Percentiles rank a stretch among this genome's conserved stretches.
Conservation (phyloP, 345 rosid genomes). For the Syzygium jambos region DNA sequence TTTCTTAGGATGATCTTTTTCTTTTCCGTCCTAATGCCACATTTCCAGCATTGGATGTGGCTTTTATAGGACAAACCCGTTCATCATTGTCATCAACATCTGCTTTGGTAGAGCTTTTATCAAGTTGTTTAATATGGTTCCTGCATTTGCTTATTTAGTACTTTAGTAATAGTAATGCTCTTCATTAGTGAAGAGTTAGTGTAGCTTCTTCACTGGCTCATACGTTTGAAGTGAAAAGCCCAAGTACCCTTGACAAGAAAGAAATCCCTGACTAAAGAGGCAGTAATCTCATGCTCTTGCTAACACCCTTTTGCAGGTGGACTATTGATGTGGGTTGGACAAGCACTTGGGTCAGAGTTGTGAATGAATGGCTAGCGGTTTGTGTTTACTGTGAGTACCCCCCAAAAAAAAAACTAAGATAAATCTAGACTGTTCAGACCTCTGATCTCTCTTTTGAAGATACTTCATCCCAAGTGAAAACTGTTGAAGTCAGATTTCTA, state of each 20-base stretch:
- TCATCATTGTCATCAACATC: not conserved
- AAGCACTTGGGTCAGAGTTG: slow-evolving; percentile 93
- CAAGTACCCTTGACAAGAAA: not conserved
- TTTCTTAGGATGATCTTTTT: not conserved
- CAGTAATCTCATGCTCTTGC: not conserved
- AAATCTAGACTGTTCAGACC: not conserved
- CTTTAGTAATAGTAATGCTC: not conserved
- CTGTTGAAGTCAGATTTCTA: not conserved
- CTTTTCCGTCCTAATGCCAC: not conserved
- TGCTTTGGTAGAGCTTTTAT: not conserved
- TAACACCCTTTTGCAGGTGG: slow-evolving; percentile 47
- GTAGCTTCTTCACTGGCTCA: not conserved
- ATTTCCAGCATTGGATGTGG: not conserved
- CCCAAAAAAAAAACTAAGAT: not conserved
- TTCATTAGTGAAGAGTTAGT: not conserved
- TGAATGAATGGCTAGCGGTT: slow-evolving; percentile 95
- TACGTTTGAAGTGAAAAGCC: not conserved
- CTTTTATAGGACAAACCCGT: not conserved
- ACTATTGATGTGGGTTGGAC: slow-evolving; percentile 99
- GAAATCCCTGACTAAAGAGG: not conserved
- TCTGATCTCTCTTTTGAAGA: not conserved
- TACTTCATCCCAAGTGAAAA: not conserved
- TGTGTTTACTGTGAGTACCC: slow-evolving; percentile 77
- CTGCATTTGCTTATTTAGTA: not conserved
- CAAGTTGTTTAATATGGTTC: not conserved